Base-by-base conservation (phyloP, 2,329 filamentous ascomycete species). In the Sporothrix dimorphospora region DNA sequence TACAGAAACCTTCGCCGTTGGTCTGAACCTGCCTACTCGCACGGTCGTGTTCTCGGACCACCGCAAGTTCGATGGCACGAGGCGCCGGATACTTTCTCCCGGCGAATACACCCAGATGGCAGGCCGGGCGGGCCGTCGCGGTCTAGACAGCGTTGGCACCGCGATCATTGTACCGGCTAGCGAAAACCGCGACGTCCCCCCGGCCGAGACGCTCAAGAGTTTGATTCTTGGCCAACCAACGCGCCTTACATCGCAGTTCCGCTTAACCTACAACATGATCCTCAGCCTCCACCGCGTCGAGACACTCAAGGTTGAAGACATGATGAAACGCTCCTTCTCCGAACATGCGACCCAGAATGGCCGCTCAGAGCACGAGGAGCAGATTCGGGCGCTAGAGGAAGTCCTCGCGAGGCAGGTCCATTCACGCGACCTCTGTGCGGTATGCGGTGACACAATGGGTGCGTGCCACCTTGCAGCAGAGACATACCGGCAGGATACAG, bases 31-130 rank as follows among this genome's bases (percentile, higher is more conserved):
- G 72, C 96, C 96, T 0, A 99, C 96, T 0, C 89, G 96, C 75
- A 99, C 96, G 0, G 96, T 99, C 0, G 95, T 98, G 1, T 99
- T 99, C 81, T 98, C 96, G 12, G 96, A 96, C 11, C 97, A 96
- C 81, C 90, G 96, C 69, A 99, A 99, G 80, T 95, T 98, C 76
- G 96, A 99, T 78, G 96, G 96, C 6, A 92, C 96, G 76, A 89
- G 89, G 4, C 98, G 98, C 83, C 88, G 96, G 75, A 96, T 98
- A 79, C 85, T 99, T 0, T 85, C 97, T 0, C 94, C 96, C 0
- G 96, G 96, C 19, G 96, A 99, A 80, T 99, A 99, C 79, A 99
- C 96, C 1, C 96, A 99, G 78, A 99, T 99, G 96, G 95, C 96
- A 30, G 96, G 96, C 45, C 89, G 96, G 83, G 96, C 96, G 69